Evolutionary conservation across 352 stramenopile species (phyloP).

Genomic region (Phytophthora syringae): DNA sequence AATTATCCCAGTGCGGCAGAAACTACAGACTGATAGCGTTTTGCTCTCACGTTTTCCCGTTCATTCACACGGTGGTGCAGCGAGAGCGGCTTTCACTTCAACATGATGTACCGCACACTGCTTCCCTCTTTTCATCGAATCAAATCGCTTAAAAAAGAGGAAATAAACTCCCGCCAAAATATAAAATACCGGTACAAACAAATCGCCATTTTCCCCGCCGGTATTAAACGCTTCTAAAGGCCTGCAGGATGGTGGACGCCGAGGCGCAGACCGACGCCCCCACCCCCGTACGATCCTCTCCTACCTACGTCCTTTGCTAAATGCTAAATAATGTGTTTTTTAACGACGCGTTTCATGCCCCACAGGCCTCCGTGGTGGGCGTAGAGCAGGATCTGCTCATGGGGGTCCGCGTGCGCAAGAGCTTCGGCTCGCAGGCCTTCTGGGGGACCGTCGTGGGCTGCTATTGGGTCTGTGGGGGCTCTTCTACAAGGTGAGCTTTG

Average conservation of each 20-base stretch:
- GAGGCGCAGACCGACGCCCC: slow-evolving; percentile 30
- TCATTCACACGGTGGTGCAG: slow-evolving; percentile 77
- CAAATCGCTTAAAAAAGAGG: slow-evolving; percentile 8
- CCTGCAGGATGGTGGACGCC: slow-evolving; percentile 25
- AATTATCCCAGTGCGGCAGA: slow-evolving; percentile 4
- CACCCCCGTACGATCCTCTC: slow-evolving; percentile 7
- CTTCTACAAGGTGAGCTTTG: slow-evolving; percentile 86
- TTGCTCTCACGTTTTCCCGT: neutral
- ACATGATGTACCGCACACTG: slow-evolving; percentile 14
- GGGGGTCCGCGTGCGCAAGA: slow-evolving; percentile 67
- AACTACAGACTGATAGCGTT: neutral
- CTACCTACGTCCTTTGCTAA: neutral
- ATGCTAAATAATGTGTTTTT: neutral
- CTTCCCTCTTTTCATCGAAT: slow-evolving; percentile 25
- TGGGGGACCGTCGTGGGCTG: slow-evolving; percentile 67
- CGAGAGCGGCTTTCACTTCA: slow-evolving; percentile 71
- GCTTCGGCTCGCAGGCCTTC: slow-evolving; percentile 69
- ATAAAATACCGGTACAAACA: slow-evolving; percentile 3
- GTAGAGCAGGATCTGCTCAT: slow-evolving; percentile 31
- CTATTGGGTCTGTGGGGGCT: slow-evolving; percentile 58
- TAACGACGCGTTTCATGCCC: neutral
- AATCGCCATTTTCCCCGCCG: neutral
- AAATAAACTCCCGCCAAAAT: slow-evolving; percentile 13
- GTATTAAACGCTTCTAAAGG: neutral
- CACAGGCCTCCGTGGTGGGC: slow-evolving; percentile 27